Evolutionary conservation across 108 stramenopile genomes (phyloP), one percentile per base, ranked within the genome.

Genomic region (Cyclotella sp.): DNA sequence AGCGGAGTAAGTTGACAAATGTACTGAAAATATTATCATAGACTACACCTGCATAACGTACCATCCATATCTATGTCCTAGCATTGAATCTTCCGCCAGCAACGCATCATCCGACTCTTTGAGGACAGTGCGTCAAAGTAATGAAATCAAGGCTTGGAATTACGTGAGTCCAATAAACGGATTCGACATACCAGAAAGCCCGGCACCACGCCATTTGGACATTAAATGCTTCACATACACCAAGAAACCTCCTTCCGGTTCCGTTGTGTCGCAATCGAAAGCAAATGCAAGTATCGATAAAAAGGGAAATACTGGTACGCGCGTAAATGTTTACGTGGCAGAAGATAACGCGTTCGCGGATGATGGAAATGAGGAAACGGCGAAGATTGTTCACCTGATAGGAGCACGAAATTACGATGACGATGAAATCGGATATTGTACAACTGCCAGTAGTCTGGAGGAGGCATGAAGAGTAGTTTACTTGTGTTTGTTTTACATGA

Each of bases 181-280:
- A 13, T 61, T 61, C 14, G 60, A 39, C 30, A 30, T 39, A 0
- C 60, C 60, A 0, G 60, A 1, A 39, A 61, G 60, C 60, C 60
- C 60, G 9, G 60, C 60, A 39, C 60, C 60, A 30, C 11, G n/a
- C 19, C 12, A 61, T 9, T 14, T 61, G 29, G 60, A 61, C 13
- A n/a, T 39, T 1, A 39, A 61, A 39, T 61, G 60, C 34, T 61
- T 61, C n/a, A 61, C 60, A 0, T 61, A 61, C n/a, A 61, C 60
- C 7, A 39, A 61, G 60, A 13, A 30, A 0, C 4, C 14, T 39
- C 15, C 60, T 34, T 30, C 34, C 2, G n/a, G 14, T 21, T 34
- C 60, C 12, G 34, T n/a, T 34, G 15, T 21, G 14, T 39, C 60
- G 8, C 29, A 8, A 57, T 1, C 3, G 24, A 8, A 24, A 12